These are phyloP conservation scores for Talaromyces albobiverticillius DNA, from an alignment of 2,329 filamentous ascomycete species.

Conservation along the genomic window DNA sequence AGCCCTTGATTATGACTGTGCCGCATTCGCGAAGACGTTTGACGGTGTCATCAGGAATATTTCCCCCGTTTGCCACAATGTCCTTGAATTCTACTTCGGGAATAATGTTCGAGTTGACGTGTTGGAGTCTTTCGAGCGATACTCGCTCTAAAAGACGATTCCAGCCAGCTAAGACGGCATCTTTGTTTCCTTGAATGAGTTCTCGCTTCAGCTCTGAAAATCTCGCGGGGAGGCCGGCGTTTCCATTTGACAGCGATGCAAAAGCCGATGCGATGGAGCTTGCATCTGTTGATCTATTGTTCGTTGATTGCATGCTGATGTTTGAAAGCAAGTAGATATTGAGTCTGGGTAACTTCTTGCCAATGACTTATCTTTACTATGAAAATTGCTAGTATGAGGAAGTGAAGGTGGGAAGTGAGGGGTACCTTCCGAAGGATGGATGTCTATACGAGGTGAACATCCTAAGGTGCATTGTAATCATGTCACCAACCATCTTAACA, in stretches of 20 bases:
- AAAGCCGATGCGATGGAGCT: constrained; percentile 12
- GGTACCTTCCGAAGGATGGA: too few relatives aligned
- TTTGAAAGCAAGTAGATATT: too few relatives aligned
- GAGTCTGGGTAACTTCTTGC: too few relatives aligned
- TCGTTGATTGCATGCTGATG: constrained; percentile 1
- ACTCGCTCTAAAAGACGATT: constrained; percentile 4
- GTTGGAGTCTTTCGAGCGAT: background rate
- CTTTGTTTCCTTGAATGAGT: background rate
- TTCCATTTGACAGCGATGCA: constrained; percentile 6
- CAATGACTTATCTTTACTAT: too few relatives aligned
- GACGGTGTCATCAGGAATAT: constrained; percentile 10
- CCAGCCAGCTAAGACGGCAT: constrained; percentile 7
- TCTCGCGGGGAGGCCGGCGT: background rate
- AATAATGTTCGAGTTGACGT: constrained; percentile 22
- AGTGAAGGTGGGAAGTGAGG: too few relatives aligned
- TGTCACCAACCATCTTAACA: too few relatives aligned
- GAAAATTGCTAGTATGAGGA: too few relatives aligned
- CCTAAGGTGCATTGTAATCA: too few relatives aligned
- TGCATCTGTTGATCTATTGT: constrained; percentile 6
- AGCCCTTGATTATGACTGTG: constrained; percentile 19
- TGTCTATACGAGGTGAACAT: too few relatives aligned
- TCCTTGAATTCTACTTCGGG: constrained; percentile 30
- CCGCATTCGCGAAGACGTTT: constrained; percentile 17
- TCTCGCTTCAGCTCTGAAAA: constrained; percentile 1
- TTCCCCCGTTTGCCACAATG: constrained; percentile 16